Conservation (phyloP, 1,284 basidiomycete species). For the Microbotryum violaceum region DNA sequence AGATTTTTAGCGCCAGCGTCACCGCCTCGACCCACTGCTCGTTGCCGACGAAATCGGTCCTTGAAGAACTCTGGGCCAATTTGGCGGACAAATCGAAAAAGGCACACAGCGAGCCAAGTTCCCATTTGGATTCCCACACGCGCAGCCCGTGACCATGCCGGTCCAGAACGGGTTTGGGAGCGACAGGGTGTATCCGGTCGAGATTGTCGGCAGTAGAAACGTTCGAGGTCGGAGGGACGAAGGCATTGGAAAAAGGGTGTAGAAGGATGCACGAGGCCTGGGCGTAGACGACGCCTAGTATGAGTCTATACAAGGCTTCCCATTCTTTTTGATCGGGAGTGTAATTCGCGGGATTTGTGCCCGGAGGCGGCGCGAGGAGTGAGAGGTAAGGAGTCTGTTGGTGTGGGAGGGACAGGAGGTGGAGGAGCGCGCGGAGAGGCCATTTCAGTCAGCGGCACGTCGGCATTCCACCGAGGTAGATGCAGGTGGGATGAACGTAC, state of each 20-base stretch:
- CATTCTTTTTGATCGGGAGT: background rate
- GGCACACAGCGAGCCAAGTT: slow-evolving; percentile 33
- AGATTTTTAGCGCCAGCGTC: slow-evolving; percentile 27
- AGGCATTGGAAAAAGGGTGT: slow-evolving; percentile 11
- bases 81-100: slow-evolving; percentile 14
- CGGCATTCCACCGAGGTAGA: background rate
- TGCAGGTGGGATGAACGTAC: background rate
- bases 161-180: background rate
- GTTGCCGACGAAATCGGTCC: slow-evolving; percentile 5
- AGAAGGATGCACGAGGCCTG: slow-evolving; percentile 6
- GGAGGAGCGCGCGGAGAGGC: background rate
- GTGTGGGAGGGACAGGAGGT: too few species aligned
- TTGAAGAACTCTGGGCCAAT: slow-evolving; percentile 18
- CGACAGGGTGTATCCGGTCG: background rate
- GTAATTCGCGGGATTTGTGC: background rate
- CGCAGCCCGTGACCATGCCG: slow-evolving; percentile 9
- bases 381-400: slow-evolving; percentile 1
- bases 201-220: background rate
- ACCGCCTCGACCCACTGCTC: slow-evolving; percentile 7
- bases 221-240: slow-evolving; percentile 10
- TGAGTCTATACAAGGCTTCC: slow-evolving; percentile 1
- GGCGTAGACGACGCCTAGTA: slow-evolving; percentile 3
- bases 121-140: slow-evolving; percentile 37
- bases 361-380: background rate
- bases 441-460: background rate